A percentile compares a stretch with the other conserved stretches of the same genome.
These are phyloP conservation scores for Limonium bicolor DNA, from an alignment of 148 eudicot species.

Conservation along the genomic window DNA sequence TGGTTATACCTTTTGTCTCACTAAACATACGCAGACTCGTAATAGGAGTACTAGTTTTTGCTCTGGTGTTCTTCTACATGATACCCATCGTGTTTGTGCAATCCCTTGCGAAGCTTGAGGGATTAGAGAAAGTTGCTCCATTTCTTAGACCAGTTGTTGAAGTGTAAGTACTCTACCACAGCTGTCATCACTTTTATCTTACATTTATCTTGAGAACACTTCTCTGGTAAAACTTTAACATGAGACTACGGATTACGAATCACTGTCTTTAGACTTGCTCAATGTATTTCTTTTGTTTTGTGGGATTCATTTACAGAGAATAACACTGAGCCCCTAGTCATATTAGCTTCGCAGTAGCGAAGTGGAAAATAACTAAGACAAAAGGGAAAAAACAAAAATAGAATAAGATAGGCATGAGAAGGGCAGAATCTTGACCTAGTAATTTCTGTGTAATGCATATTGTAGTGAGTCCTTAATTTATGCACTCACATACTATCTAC, in stretches of 20 bases:
- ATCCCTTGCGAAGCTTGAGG: slow-evolving; percentile 96
- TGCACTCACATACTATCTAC: too few species aligned
- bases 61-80: slow-evolving; percentile 86
- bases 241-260: background rate
- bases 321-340: too few species aligned
- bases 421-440: background rate
- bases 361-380: background rate
- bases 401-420: background rate
- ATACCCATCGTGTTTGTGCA: slow-evolving; percentile 97
- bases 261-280: background rate
- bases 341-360: background rate
- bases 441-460: background rate
- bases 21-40: slow-evolving; percentile 62
- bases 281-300: background rate
- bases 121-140: slow-evolving; percentile 73
- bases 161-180: slow-evolving; percentile 65
- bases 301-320: background rate
- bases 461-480: too few species aligned
- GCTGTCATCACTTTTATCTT: too few species aligned
- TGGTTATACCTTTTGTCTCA: slow-evolving; percentile 74
- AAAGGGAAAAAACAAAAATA: background rate
- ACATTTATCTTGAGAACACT: background rate
- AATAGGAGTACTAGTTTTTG: slow-evolving; percentile 54
- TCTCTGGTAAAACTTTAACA: too few species aligned
- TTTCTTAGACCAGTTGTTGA: slow-evolving; percentile 67